phyloP scores from a whole-genome alignment of 31 red algal genomes.

The Asparagopsis taxiformis region DNA sequence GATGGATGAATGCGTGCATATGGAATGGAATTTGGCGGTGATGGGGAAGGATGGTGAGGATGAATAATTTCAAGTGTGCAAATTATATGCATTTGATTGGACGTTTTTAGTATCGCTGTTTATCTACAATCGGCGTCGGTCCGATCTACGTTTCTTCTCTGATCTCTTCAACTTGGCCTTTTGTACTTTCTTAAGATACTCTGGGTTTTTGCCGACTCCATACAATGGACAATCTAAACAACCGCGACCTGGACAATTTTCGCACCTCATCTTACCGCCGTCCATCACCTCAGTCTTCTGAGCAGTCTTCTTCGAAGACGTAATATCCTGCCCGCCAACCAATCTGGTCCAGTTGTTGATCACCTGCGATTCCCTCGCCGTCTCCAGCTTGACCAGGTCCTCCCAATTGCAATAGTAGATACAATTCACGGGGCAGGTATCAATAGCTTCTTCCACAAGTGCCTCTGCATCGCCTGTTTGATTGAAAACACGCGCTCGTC shows the following conservation, averaged over 20 bases:
- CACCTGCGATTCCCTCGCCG: conserved; percentile 48
- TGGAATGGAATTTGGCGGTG: too few relatives aligned
- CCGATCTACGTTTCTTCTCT: background rate
- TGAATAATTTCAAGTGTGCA: too few relatives aligned
- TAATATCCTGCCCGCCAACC: conserved; percentile 62
- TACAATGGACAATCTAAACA: conserved; percentile 79
- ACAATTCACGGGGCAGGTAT: conserved; percentile 87
- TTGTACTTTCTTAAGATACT: conserved; percentile 39
- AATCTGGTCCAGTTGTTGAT: conserved; percentile 83
- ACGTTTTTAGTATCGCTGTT: too few relatives aligned
- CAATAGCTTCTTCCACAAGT: conserved; percentile 61
- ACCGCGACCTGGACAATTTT: conserved; percentile 75
- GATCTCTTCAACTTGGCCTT: conserved; percentile 4
- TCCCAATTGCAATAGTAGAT: conserved; percentile 81
- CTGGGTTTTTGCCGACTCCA: conserved; percentile 73
- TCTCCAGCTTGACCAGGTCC: conserved; percentile 74
- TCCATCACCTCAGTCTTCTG: conserved; percentile 63
- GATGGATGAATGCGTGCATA: too few relatives aligned
- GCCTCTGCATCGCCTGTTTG: conserved; percentile 68
- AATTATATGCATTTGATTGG: too few relatives aligned
- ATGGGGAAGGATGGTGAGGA: too few relatives aligned
- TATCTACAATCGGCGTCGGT: too few relatives aligned
- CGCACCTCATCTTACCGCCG: conserved; percentile 64
- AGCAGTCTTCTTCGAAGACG: conserved; percentile 21
- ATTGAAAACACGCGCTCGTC: conserved; percentile 73